phyloP scores from a whole-genome alignment of 352 stramenopile genomes.

The Phytopythium kandeliae region DNA sequence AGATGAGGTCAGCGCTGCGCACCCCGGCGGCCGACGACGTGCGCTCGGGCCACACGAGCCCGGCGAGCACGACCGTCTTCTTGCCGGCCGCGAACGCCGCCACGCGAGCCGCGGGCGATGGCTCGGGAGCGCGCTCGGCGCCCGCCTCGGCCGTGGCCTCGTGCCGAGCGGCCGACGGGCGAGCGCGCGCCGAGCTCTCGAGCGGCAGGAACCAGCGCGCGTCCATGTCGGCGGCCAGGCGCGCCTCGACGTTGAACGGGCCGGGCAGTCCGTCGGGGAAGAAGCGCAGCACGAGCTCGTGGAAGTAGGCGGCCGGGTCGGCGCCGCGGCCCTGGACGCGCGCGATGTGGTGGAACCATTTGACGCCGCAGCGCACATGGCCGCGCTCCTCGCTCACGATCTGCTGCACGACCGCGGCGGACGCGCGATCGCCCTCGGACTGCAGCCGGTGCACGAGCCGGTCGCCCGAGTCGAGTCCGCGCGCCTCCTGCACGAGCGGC shows the following conservation, averaged over 20 bases:
- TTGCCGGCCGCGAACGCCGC: conserved; percentile 46
- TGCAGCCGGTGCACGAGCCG: conserved; percentile 66
- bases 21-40: conserved; percentile 87
- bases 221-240: conserved; percentile 66
- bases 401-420: conserved; percentile 58
- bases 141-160: background rate
- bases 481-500: conserved; percentile 76
- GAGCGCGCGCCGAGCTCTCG: conserved; percentile 28
- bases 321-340: conserved; percentile 21
- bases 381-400: conserved; percentile 76
- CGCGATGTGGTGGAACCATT: conserved; percentile 71
- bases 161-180: background rate
- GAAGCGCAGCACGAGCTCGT: conserved; percentile 70
- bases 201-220: conserved; percentile 66
- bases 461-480: conserved; percentile 71
- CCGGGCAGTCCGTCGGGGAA: conserved; percentile 75
- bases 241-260: conserved; percentile 68
- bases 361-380: conserved; percentile 73
- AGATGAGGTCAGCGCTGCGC: conserved; percentile 72
- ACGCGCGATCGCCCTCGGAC: conserved; percentile 63
- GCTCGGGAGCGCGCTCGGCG: no score
- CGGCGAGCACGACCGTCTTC: conserved; percentile 62
- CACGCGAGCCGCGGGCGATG: conserved; percentile 32
- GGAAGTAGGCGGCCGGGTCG: conserved; percentile 67
- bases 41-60: conserved; percentile 81